A percentile compares a stretch with the other conserved stretches of the same genome.
Evolutionary conservation across 805 yeast species (phyloP).

Genomic region (Jamesozyma spencerorum): DNA sequence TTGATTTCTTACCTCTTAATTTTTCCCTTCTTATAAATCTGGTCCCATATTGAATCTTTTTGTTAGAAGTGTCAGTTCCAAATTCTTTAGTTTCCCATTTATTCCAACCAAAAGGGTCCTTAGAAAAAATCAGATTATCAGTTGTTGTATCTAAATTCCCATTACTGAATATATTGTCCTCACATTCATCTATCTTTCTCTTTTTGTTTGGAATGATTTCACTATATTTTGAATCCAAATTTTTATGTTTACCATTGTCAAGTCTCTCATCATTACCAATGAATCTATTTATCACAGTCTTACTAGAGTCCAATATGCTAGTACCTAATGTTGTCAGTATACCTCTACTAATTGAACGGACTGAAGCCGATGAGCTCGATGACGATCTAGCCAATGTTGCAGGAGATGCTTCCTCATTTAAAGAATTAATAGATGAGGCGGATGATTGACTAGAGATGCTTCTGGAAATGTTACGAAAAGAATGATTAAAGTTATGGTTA

Average conservation of each 20-base stretch:
- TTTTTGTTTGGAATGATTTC: background rate
- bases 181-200: background rate
- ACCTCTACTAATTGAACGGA: conserved; percentile 1
- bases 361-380: background rate
- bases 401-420: background rate
- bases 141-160: background rate
- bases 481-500: too few relatives aligned
- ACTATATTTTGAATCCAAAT: background rate
- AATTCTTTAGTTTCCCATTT: conserved; percentile 26
- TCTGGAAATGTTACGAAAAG: too few relatives aligned
- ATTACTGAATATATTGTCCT: background rate
- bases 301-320: conserved; percentile 1
- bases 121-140: conserved; percentile 6
- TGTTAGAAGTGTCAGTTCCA: conserved; percentile 2
- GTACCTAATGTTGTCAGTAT: conserved; percentile 1
- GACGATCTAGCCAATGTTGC: too few relatives aligned
- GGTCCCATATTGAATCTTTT: conserved; percentile 30
- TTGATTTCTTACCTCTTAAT: conserved; percentile 1
- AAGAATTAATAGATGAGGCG: background rate
- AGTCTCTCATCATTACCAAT: background rate
- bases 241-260: too few relatives aligned
- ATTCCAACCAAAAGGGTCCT: conserved; percentile 27
- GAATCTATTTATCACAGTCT: background rate
- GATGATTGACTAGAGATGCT: background rate
- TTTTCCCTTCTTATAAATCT: conserved; percentile 22